These are phyloP conservation scores for Rauvolfia tetraphylla DNA, from an alignment of 257 asterid species.

Conservation along the genomic window DNA sequence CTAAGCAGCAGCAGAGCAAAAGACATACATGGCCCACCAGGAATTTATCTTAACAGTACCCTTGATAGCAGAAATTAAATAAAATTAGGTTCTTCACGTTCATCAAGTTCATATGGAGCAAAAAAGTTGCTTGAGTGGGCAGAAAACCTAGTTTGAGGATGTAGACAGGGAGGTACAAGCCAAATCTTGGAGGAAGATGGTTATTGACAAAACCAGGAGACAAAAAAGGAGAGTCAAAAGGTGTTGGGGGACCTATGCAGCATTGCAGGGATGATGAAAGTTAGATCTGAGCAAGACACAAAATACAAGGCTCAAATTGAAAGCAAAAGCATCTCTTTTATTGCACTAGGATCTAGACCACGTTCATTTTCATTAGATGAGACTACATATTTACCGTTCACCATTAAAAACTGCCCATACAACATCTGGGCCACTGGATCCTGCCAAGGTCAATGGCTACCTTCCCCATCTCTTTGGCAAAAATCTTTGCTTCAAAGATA, in stretches of 20 bases:
- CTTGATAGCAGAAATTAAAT: not conserved
- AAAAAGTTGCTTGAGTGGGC: not conserved
- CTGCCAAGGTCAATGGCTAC: not conserved
- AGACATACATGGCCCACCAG: not conserved
- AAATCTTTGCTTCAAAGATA: not conserved
- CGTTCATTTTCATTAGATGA: not conserved
- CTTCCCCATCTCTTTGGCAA: not conserved
- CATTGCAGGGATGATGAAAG: not conserved
- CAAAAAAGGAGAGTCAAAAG: not conserved
- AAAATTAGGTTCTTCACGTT: not conserved
- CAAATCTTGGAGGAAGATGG: not conserved
- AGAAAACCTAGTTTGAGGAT: not conserved
- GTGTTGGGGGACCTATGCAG: not conserved
- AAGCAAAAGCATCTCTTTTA: not conserved
- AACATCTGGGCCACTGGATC: not conserved
- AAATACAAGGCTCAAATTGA: not conserved
- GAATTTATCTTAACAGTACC: not conserved
- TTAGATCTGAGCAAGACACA: not conserved
- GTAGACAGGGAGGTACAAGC: not conserved
- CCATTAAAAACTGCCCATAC: not conserved
- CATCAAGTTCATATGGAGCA: not conserved
- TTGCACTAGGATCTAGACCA: not conserved
- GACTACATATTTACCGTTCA: not conserved
- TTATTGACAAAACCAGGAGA: not conserved
- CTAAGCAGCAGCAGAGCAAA: not conserved